Conservation (phyloP, 2,329 filamentous ascomycete species). For the Coccinonectria pachysandricola region DNA sequence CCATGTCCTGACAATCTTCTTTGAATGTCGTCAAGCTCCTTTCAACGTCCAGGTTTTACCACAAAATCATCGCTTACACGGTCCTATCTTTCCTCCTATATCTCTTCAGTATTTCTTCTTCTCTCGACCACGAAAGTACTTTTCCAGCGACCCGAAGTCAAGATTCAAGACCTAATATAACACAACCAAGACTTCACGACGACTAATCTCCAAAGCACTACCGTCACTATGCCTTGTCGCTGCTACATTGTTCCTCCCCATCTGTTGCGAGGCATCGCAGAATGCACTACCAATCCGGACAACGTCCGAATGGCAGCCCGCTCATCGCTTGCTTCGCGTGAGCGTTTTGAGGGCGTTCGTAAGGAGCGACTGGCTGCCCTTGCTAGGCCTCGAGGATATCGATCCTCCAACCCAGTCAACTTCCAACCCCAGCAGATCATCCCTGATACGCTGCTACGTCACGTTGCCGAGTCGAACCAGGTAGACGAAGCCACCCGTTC, state of each 20-base stretch:
- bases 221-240: slow-evolving; percentile 10
- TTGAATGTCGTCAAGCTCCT: too few species aligned
- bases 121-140: too few species aligned
- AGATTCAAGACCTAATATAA: too few species aligned
- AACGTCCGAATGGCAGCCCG: slow-evolving; percentile 26
- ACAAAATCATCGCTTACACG: too few species aligned
- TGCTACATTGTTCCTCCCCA: slow-evolving; percentile 38
- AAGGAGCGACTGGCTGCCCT: slow-evolving; percentile 26
- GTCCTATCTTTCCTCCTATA: too few species aligned
- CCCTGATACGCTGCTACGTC: slow-evolving; percentile 28
- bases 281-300: slow-evolving; percentile 27
- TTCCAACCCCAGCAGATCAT: slow-evolving; percentile 23
- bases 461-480: slow-evolving; percentile 26
- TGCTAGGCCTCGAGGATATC: slow-evolving; percentile 21
- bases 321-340: slow-evolving; percentile 24
- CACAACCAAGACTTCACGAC: too few species aligned
- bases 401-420: slow-evolving; percentile 3
- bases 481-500: slow-evolving; percentile 29
- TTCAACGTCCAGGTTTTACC: too few species aligned
- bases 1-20: too few species aligned
- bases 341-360: slow-evolving; percentile 21
- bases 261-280: slow-evolving; percentile 32
- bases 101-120: too few species aligned
- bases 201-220: too few species aligned
- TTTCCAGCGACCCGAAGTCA: too few species aligned